Conservation (phyloP, 2,329 filamentous ascomycete genomes). For the Colletotrichum magnum region DNA sequence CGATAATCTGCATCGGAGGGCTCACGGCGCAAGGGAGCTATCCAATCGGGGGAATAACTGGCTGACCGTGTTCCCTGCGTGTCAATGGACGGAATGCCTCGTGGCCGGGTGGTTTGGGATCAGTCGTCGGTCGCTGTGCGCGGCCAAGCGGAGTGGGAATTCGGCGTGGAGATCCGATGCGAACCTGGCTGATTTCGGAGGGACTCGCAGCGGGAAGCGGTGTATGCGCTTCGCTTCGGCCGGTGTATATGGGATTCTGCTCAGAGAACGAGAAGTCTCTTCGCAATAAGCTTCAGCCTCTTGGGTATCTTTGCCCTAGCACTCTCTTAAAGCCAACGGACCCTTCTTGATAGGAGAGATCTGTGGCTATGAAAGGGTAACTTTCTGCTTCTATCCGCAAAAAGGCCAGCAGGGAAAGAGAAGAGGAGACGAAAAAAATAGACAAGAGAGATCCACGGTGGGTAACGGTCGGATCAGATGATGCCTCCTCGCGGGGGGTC, state of each 20-base stretch:
- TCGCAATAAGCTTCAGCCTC: no score
- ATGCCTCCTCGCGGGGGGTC: conserved; percentile 19
- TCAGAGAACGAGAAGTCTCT: no score
- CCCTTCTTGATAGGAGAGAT: no score
- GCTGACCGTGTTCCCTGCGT: conserved; percentile 31
- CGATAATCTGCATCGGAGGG: conserved; percentile 29
- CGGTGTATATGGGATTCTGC: neutral
- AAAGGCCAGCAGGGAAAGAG: conserved; percentile 8
- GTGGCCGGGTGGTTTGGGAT: conserved; percentile 17
- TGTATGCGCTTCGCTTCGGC: conserved; percentile 25
- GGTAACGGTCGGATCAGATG: conserved; percentile 36
- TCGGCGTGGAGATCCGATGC: conserved; percentile 39
- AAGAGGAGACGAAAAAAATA: conserved; percentile 10
- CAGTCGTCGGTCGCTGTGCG: conserved; percentile 17
- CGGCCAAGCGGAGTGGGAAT: conserved; percentile 16
- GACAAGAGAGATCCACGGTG: conserved; percentile 32
- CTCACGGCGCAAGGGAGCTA: conserved; percentile 20
- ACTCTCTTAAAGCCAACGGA: no score
- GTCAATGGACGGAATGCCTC: conserved; percentile 26
- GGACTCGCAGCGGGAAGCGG: conserved; percentile 21
- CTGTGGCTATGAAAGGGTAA: neutral
- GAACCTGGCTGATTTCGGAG: conserved; percentile 32
- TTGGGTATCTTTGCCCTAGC: no score
- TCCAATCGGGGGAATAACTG: conserved; percentile 37
- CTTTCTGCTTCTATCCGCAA: neutral